Evolutionary conservation across 2,329 filamentous ascomycete species (phyloP), one percentile per base, ranked within the genome.

Genomic region (Coniochaeta ligniaria): DNA sequence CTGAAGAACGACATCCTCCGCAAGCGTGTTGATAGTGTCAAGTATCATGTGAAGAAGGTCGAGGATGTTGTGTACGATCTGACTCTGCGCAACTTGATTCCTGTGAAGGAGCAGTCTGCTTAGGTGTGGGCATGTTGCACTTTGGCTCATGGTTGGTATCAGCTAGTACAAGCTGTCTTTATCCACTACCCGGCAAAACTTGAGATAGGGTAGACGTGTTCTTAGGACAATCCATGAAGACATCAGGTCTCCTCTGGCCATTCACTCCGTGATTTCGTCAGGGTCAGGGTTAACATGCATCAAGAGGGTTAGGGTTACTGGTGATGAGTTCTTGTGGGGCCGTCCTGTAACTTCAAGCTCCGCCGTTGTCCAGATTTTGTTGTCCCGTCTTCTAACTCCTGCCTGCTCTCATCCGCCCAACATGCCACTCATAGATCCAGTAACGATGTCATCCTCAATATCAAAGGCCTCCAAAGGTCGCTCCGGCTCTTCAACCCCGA

Each of bases 41-140:
- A 99, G 81, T 99, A 99, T 72, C 89, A 90, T 69, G 92, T 99
- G 70, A 99, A 98, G 82, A 94, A 96, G 73, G 92, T 97, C 14
- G 95, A 99, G 79, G 95, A 98, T 71, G 92, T 99, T 14, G 94
- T 98, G 58, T 99, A 99, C 71, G 95, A 99, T 73, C 78, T 99
- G 60, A 94, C 91, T 26, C 77, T 99, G 71, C 84, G 95, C 62
- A 94, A 95, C 58, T 74, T 98, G 70, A 81, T 96, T 57, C 85
- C 88, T 52, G 73, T 55, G n/a, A 76, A 73, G 47, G 47, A 52
- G 22, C 20, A 24, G 24, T 31, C 24, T 31, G 47, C 47, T 28
- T 52, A 22, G 20, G 2, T 12, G 6, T 50, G 24, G 47, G 20
- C 2, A 22, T 3, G 22, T 17, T 6, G 20, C 9, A 12, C 11